Conservation (phyloP, 345 rosid species). For the Syzygium grande region DNA sequence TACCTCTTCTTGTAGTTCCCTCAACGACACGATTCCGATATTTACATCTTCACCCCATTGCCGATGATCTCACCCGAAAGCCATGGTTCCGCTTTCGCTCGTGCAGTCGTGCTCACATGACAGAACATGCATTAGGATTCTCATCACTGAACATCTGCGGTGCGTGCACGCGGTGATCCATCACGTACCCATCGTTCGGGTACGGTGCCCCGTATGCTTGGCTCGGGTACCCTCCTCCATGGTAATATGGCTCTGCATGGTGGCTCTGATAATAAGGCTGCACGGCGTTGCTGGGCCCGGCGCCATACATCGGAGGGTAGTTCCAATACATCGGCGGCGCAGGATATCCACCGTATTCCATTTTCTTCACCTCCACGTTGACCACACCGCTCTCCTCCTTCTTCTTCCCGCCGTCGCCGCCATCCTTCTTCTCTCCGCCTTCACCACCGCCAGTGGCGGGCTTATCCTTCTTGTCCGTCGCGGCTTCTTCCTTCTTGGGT, state of each 20-base stretch:
- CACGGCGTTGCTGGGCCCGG: conserved; percentile 8
- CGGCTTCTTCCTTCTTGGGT: conserved; percentile 16
- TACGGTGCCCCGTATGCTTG: conserved; percentile 13
- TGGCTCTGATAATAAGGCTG: conserved; percentile 55
- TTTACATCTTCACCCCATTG: background rate
- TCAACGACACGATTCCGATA: background rate
- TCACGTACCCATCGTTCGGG: conserved; percentile 16
- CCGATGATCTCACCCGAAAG: background rate
- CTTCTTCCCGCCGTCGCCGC: background rate
- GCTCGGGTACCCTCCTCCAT: background rate
- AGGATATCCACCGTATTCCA: background rate
- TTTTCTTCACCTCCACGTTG: background rate
- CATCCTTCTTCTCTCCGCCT: background rate
- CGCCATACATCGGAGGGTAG: conserved; percentile 2
- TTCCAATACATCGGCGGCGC: background rate
- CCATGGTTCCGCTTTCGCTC: background rate
- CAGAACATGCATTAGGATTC: conserved; percentile 76
- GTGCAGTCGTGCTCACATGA: conserved; percentile 37
- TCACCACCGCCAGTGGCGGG: background rate
- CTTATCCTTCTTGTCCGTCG: conserved; percentile 6
- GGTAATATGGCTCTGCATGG: conserved; percentile 4
- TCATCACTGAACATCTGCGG: conserved; percentile 92
- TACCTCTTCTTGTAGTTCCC: background rate
- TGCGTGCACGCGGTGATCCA: conserved; percentile 26
- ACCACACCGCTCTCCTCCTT: background rate